phyloP scores from a whole-genome alignment of 1,284 basidiomycete genomes.

The Marasmius sp. region DNA sequence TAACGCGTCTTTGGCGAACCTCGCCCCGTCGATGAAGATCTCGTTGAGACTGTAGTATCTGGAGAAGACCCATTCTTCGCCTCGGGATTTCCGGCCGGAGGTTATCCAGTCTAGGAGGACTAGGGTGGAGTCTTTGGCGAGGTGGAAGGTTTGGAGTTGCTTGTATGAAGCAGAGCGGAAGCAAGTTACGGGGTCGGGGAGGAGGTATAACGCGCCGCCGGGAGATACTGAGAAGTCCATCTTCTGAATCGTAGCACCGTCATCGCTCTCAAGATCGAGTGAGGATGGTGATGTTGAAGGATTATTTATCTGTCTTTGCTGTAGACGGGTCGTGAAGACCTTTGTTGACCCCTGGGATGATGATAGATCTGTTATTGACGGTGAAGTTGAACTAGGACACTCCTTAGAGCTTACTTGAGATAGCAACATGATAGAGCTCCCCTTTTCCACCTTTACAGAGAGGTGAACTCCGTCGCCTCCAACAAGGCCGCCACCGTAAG shows the following conservation, averaged over 20 bases:
- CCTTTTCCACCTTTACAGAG: constrained; percentile 57
- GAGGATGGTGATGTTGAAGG: constrained; percentile 4
- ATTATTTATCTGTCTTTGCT: constrained; percentile 32
- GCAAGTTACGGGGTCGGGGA: constrained; percentile 94
- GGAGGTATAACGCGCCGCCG: constrained; percentile 64
- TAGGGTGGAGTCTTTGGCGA: constrained; percentile 60
- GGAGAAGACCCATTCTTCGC: constrained; percentile 90
- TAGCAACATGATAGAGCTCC: constrained; percentile 64
- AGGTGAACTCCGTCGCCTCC: constrained; percentile 81
- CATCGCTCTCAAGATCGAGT: constrained; percentile 23
- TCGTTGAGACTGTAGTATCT: constrained; percentile 88
- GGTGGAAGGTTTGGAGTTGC: constrained; percentile 75
- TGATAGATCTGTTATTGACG: too few relatives aligned
- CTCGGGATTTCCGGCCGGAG: constrained; percentile 74
- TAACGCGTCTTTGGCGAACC: constrained; percentile 75
- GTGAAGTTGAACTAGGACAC: too few relatives aligned
- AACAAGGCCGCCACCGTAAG: constrained; percentile 93
- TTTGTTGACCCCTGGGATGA: constrained; percentile 83
- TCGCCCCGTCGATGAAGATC: constrained; percentile 61
- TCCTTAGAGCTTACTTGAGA: constrained; percentile 66
- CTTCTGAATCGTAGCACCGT: constrained; percentile 43
- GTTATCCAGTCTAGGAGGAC: constrained; percentile 91
- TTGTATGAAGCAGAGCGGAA: constrained; percentile 82
- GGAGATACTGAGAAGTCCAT: constrained; percentile 57
- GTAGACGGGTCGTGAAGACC: constrained; percentile 79